Percentiles rank a stretch among this genome's conserved stretches.
Evolutionary conservation across 2,329 filamentous ascomycete species (phyloP).

Genomic region (Sporothrix pallida): DNA sequence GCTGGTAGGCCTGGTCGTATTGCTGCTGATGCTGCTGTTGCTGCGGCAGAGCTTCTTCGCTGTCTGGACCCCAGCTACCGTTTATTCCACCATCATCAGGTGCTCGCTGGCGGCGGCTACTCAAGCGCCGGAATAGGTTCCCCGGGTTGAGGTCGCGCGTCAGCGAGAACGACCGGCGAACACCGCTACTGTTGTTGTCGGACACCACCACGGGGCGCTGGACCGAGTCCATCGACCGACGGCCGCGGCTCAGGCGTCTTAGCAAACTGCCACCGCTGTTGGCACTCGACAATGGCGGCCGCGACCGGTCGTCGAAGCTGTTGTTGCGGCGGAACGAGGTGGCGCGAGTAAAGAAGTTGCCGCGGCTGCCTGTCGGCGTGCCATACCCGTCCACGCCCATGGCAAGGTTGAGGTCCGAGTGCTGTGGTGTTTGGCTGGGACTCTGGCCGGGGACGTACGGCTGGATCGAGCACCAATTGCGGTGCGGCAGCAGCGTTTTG

Average conservation of each 20-base stretch:
- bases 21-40: constrained; percentile 5
- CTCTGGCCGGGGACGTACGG: constrained; percentile 80
- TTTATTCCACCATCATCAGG: constrained; percentile 62
- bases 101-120: constrained; percentile 50
- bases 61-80: constrained; percentile 56
- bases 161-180: constrained; percentile 57
- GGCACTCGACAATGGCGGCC: constrained; percentile 55
- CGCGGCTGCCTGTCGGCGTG: constrained; percentile 46
- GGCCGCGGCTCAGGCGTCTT: constrained; percentile 49
- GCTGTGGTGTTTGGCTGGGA: constrained; percentile 70
- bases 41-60: constrained; percentile 46
- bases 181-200: constrained; percentile 37
- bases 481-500: constrained; percentile 81
- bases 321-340: constrained; percentile 47
- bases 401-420: constrained; percentile 53
- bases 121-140: constrained; percentile 45
- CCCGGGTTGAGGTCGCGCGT: constrained; percentile 53
- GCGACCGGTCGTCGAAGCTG: constrained; percentile 51
- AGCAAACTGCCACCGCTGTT: constrained; percentile 47
- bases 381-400: constrained; percentile 42
- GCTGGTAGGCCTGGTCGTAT: constrained; percentile 14
- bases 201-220: constrained; percentile 38
- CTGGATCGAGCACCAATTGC: constrained; percentile 95
- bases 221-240: constrained; percentile 48
- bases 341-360: constrained; percentile 54